Conservation (phyloP, 192 early-diverging fungal genomes). For the Entomortierella chlamydospora region DNA sequence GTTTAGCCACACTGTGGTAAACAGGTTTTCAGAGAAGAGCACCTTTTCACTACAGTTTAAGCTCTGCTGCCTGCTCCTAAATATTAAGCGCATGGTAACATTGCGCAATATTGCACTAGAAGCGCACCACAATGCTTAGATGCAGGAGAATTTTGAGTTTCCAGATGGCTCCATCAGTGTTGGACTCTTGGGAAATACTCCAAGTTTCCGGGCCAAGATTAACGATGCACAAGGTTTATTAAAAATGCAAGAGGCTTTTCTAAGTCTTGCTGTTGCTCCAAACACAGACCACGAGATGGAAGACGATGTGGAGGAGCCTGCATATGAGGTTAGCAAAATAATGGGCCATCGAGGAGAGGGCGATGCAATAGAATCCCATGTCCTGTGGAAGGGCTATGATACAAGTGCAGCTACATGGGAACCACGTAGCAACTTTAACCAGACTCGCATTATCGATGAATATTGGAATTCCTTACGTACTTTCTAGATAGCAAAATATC, state of each 20-base stretch:
- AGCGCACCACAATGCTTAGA: slow-evolving; percentile 20
- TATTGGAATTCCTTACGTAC: slow-evolving; percentile 1
- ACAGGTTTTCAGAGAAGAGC: slow-evolving; percentile 7
- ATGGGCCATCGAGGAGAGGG: slow-evolving; percentile 11
- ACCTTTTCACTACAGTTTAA: slow-evolving; percentile 29
- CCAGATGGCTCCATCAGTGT: background rate
- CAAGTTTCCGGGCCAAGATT: slow-evolving; percentile 2
- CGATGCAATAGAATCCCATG: slow-evolving; percentile 3
- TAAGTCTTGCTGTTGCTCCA: background rate
- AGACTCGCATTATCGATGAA: background rate
- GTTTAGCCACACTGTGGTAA: slow-evolving; percentile 21
- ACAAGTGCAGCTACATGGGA: background rate
- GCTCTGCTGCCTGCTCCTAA: slow-evolving; percentile 17
- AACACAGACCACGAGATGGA: slow-evolving; percentile 2
- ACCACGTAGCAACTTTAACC: background rate
- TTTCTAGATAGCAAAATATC: background rate
- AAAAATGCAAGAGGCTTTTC: background rate
- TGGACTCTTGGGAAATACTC: background rate
- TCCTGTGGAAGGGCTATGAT: slow-evolving; percentile 13
- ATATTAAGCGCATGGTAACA: slow-evolving; percentile 28
- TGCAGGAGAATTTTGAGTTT: slow-evolving; percentile 30
- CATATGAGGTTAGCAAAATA: background rate
- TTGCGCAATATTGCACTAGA: slow-evolving; percentile 23
- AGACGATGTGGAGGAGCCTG: background rate
- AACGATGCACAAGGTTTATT: slow-evolving; percentile 7